Base-by-base conservation (phyloP, 805 yeast species). In the Ogataea allantospora region DNA sequence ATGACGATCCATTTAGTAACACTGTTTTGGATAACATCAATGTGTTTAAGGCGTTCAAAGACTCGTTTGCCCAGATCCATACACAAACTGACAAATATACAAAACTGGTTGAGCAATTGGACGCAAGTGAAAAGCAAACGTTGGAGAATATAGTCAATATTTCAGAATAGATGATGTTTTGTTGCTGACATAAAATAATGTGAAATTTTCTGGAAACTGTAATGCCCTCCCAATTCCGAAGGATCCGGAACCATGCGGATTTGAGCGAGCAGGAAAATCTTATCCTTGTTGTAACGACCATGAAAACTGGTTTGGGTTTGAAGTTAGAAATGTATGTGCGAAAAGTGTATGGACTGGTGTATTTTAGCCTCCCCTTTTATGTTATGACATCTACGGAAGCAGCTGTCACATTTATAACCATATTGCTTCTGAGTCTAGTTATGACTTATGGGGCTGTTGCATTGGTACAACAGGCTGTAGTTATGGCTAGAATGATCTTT, bases 11-110 rank as follows among this genome's bases (percentile, higher is more conserved):
- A 7, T 68, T 84, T 55, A 75, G 84, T 17, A 83, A 80, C 47
- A 83, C 91, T 1, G 81, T 95, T 3, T 70, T 93, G 32, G 97
- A 91, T 55, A 66, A 70, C 27, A 63, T 88, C 33, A 84, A 91
- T 55, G 80, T 84, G 3, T 88, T 80, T 60, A 68, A 70, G 11
- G 75, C 77, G 2, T 79, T 88, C 60, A 77, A 80, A 40, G 71
- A 75, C 13, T 71, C 75, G 13, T 61, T 86, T 12, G 42, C 66
- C 3, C 54, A 57, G 2, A 55, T 84, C 14, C 80, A 78, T 50
- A 68, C 65, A 20, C 78, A 80, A 45, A 6, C 47, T n/a, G 42
- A 38, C 2, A 59, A 57, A 29, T 60, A 62, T 39, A 29, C 32
- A 14, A 9, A 40, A 17, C 14, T 58, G 8, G 46, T 54, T 25